Evolutionary conservation across 106 monocot genomes (phyloP).

Genomic region (Dendrobium huoshanense): DNA sequence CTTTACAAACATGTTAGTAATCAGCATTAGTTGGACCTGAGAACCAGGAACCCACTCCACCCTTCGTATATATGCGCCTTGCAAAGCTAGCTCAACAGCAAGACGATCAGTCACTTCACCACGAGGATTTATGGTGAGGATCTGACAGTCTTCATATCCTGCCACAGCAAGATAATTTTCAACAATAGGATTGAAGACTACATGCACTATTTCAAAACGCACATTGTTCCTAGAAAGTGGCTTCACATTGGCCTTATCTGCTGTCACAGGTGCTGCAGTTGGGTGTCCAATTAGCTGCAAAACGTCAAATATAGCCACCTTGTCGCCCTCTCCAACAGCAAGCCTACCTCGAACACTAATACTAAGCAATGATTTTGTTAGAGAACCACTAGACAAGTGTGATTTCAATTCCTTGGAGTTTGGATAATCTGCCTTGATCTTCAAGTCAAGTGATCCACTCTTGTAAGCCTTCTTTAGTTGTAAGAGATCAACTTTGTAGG

Average conservation of each 20-base stretch:
- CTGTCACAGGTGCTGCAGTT: slow-evolving; percentile 49
- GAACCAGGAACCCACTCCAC: slow-evolving; percentile 97
- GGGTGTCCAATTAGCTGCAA: slow-evolving; percentile 91
- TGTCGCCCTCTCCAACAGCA: slow-evolving; percentile 97
- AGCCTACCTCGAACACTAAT: slow-evolving; percentile 75
- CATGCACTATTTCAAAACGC: slow-evolving; percentile 90
- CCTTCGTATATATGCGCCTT: slow-evolving; percentile 78
- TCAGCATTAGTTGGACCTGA: slow-evolving; percentile 92
- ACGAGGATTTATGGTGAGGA: slow-evolving; percentile 88
- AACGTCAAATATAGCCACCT: slow-evolving; percentile 89
- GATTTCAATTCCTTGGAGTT: slow-evolving; percentile 86
- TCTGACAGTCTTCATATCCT: slow-evolving; percentile 94
- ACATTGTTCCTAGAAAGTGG: slow-evolving; percentile 87
- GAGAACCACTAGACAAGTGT: slow-evolving; percentile 65
- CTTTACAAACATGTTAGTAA: slow-evolving; percentile 94
- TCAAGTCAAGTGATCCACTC: slow-evolving; percentile 90
- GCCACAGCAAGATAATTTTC: slow-evolving; percentile 91
- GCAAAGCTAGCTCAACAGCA: slow-evolving; percentile 90
- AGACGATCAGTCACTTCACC: slow-evolving; percentile 99
- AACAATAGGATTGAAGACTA: slow-evolving; percentile 72
- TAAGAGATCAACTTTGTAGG: slow-evolving; percentile 55
- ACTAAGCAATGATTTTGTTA: slow-evolving; percentile 79
- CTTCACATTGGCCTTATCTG: slow-evolving; percentile 86
- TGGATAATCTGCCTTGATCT: slow-evolving; percentile 94
- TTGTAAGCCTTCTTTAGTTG: slow-evolving; percentile 87